These are phyloP conservation scores for Phytopythium boreale DNA, from an alignment of 352 stramenopile species.

Conservation along the genomic window DNA sequence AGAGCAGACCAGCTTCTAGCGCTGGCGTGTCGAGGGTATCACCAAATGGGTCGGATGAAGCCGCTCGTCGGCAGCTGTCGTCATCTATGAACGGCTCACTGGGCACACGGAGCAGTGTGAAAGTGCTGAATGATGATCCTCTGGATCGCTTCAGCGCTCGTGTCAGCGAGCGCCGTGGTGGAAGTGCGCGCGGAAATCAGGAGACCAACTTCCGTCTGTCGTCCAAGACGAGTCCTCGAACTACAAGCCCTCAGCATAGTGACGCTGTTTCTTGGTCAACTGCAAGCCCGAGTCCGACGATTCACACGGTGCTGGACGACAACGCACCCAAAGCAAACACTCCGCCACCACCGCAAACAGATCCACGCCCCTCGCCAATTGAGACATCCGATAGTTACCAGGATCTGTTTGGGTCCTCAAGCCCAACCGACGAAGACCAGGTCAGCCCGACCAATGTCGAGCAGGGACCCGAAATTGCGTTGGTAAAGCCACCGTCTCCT, in stretches of 20 bases:
- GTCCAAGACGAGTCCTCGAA: background rate
- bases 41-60: background rate
- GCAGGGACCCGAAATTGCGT: background rate
- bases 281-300: conserved; percentile 1
- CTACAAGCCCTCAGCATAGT: background rate
- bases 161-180: background rate
- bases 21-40: background rate
- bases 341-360: background rate
- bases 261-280: background rate
- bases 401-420: background rate
- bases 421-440: background rate
- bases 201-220: conserved; percentile 1
- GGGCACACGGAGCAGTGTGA: background rate
- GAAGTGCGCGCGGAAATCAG: background rate
- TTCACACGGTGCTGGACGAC: conserved; percentile 2
- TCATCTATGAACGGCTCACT: background rate
- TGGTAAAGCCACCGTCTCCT: background rate
- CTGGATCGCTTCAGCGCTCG: background rate
- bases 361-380: background rate
- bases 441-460: background rate
- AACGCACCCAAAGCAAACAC: background rate
- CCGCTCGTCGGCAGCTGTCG: background rate
- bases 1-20: background rate
- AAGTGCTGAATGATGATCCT: background rate
- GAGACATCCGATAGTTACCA: conserved; percentile 3